phyloP scores from a whole-genome alignment of 306 rosid species.

The Gleditsia sinensis region DNA sequence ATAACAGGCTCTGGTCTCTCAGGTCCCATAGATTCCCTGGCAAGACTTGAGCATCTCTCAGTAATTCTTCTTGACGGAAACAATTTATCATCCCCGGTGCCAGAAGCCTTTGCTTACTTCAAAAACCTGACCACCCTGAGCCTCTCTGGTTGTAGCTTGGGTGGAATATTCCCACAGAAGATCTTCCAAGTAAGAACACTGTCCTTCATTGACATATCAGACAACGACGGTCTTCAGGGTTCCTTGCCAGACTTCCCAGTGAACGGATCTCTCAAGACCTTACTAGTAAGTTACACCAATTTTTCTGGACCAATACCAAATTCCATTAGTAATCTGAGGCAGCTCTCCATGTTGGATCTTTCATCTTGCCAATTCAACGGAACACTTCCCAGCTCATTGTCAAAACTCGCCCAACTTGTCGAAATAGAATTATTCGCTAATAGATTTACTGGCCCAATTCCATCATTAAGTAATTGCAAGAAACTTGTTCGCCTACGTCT shows the following conservation, averaged over 20 bases:
- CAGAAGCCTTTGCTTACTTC: conserved; percentile 1
- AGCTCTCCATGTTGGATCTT: conserved; percentile 36
- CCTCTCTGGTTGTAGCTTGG: background rate
- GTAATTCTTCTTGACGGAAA: background rate
- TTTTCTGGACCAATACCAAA: conserved; percentile 41
- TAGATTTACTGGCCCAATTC: background rate
- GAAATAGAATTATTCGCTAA: conserved; percentile 13
- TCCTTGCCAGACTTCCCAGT: conserved; percentile 14
- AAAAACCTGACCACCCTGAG: background rate
- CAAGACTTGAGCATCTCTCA: conserved; percentile 7
- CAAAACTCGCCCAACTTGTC: conserved; percentile 16
- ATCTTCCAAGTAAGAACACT: conserved; percentile 21
- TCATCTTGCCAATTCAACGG: conserved; percentile 24
- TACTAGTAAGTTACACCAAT: conserved; percentile 28
- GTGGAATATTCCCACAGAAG: background rate
- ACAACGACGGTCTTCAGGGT: background rate
- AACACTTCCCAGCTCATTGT: conserved; percentile 13
- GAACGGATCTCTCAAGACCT: conserved; percentile 27
- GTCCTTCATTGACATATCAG: background rate
- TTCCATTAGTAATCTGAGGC: conserved; percentile 22
- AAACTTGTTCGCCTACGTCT: background rate
- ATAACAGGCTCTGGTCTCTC: background rate
- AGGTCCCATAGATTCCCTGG: conserved; percentile 4
- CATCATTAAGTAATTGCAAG: conserved; percentile 17
- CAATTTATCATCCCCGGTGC: conserved; percentile 17